These are phyloP conservation scores for Durotheca rogersii DNA, from an alignment of 495 filamentous ascomycete species.

Conservation along the genomic window DNA sequence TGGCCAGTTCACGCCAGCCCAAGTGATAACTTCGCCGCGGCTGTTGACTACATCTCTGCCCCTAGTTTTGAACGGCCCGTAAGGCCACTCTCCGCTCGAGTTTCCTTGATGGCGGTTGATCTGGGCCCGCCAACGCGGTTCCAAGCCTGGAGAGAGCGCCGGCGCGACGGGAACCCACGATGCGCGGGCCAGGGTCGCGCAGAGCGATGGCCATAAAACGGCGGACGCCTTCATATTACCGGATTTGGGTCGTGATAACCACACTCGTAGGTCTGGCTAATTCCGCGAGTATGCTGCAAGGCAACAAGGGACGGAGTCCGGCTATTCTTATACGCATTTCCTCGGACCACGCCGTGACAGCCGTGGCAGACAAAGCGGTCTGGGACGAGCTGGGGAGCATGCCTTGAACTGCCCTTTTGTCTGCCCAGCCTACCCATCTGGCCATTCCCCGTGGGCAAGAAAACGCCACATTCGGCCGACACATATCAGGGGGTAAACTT, in stretches of 20 bases:
- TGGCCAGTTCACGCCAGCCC: conserved; percentile 59
- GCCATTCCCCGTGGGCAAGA: neutral
- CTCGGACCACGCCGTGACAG: no score
- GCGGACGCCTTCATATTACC: conserved; percentile 15
- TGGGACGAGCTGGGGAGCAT: no score
- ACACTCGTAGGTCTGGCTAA: neutral
- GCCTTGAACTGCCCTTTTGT: conserved; percentile 7
- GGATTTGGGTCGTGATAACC: neutral
- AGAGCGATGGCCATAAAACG: conserved; percentile 12
- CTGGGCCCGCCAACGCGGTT: conserved; percentile 15
- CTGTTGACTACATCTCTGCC: conserved; percentile 52
- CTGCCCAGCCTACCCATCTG: neutral
- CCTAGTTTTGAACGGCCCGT: conserved; percentile 36
- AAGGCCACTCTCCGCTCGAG: conserved; percentile 29
- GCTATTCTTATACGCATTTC: conserved; percentile 12
- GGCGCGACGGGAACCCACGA: conserved; percentile 15
- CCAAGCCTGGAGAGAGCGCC: conserved; percentile 4
- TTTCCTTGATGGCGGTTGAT: conserved; percentile 15
- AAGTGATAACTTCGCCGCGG: conserved; percentile 46
- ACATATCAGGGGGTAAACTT: neutral
- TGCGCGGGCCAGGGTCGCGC: conserved; percentile 8
- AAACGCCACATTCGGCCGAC: conserved; percentile 4
- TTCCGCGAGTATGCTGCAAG: neutral
- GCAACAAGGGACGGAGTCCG: neutral
- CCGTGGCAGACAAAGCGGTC: no score